Evolutionary conservation across 148 eudicot genomes (phyloP), one percentile per base, ranked within the genome.

Genomic region (Vaccinium darrowii): DNA sequence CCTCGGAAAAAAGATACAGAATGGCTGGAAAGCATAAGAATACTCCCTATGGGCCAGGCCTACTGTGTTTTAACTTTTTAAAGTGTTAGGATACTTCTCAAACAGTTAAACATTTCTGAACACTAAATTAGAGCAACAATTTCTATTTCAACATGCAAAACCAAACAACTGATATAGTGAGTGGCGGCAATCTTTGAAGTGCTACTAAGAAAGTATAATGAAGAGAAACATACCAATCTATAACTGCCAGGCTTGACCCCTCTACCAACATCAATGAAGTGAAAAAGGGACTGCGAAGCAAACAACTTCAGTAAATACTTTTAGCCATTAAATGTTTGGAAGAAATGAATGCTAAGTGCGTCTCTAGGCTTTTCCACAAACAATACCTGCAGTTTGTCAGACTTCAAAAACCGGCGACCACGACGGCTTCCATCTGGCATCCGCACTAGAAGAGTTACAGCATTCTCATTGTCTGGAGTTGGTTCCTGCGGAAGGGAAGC

Each of bases 401-500:
- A 88, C 86, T 88, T 97, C 6, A 87, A 86, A 87, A 95, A 97
- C 67, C 98, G 88, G 60, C 98, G 95, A 36, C 98, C 98, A 86
- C 81, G 94, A 43, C 99, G 92, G 82, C 89, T 93, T 79, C 99
- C 98, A 91, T 97, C 96, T 58, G 99, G 98, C 99, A 97, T 92
- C 87, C 92, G 91, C 84, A 97, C 96, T 78, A 94, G 93, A 83
- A 97, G 98, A 49, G 89, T 97, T 9, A 97, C 91, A 39, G 94
- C 93, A 90, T 94, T 93, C 74, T 91, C 99, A 85, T 92, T 92
- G 86, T 92, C 93, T 76, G 87, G n/a, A 80, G 93, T 76, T 80
- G 99, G 99, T 87, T 94, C 99, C 77, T 87, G 89, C 5, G 99
- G 99, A 86, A 97, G 98, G 79, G 99, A 97, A 80, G 98, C 94